phyloP scores from a whole-genome alignment of 495 filamentous ascomycete species.

The Polyplosphaeria fusca region DNA sequence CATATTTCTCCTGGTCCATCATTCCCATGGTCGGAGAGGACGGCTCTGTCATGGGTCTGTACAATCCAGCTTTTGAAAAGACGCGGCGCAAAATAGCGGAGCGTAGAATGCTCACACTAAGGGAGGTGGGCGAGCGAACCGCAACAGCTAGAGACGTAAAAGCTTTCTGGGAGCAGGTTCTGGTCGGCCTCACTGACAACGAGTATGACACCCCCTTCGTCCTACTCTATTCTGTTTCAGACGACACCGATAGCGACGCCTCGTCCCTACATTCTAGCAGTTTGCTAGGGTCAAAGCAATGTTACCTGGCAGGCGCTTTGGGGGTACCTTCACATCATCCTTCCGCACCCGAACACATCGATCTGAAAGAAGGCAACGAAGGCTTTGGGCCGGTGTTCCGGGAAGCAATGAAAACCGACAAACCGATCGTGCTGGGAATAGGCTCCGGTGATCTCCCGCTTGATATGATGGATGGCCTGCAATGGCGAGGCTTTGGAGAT shows the following conservation, averaged over 20 bases:
- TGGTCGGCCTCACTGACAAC: constrained; percentile 30
- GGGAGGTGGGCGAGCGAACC: constrained; percentile 67
- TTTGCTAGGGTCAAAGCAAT: constrained; percentile 50
- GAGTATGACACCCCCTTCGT: constrained; percentile 36
- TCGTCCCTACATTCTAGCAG: constrained; percentile 60
- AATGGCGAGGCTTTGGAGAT: constrained; percentile 64
- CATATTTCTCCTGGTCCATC: constrained; percentile 41
- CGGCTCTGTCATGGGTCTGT: constrained; percentile 37
- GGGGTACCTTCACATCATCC: constrained; percentile 61
- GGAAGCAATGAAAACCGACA: constrained; percentile 60
- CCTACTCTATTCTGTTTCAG: constrained; percentile 37
- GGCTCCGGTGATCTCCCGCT: constrained; percentile 57
- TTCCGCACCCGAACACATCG: constrained; percentile 51
- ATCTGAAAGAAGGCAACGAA: constrained; percentile 58
- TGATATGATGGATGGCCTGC: constrained; percentile 57
- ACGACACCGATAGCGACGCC: constrained; percentile 33
- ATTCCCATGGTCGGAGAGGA: constrained; percentile 39
- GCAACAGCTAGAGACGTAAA: constrained; percentile 61
- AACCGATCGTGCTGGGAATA: constrained; percentile 56
- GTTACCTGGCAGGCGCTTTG: constrained; percentile 58
- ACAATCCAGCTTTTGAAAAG: constrained; percentile 39
- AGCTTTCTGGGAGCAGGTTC: constrained; percentile 35
- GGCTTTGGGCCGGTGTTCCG: constrained; percentile 65
- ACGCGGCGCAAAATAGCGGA: constrained; percentile 39
- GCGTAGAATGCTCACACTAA: constrained; percentile 39